Percentiles rank a stretch among this genome's conserved stretches.
Conservation (phyloP, 805 yeast species). For the fission yeast (Schizosaccharomyces pombe) region DNA sequence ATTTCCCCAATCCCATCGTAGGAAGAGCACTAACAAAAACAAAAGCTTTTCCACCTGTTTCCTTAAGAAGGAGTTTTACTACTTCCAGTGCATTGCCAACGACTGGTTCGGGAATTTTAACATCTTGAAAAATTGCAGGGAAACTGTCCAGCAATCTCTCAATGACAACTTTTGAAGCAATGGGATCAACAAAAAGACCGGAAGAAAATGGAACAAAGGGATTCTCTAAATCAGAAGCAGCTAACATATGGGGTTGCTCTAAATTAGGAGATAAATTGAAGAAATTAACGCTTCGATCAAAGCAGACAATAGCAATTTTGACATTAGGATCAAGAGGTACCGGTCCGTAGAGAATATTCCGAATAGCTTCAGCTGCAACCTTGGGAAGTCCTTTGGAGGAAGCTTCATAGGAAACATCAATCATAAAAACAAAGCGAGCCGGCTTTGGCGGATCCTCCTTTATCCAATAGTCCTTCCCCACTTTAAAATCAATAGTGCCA, state of each 20-base stretch:
- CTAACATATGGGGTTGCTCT: constrained; percentile 32
- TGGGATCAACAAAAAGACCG: constrained; percentile 65
- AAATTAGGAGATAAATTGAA: constrained; percentile 37
- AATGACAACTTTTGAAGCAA: constrained; percentile 36
- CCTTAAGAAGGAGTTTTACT: constrained; percentile 35
- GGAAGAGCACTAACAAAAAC: constrained; percentile 49
- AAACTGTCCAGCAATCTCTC: constrained; percentile 43
- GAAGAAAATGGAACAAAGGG: constrained; percentile 59
- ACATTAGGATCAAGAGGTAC: constrained; percentile 20
- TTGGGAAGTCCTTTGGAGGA: constrained; percentile 35
- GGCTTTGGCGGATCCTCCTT: constrained; percentile 19
- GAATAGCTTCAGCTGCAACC: constrained; percentile 46
- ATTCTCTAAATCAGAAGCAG: constrained; percentile 48
- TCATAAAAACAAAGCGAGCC: constrained; percentile 44
- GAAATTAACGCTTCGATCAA: constrained; percentile 47
- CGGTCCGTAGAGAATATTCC: constrained; percentile 26
- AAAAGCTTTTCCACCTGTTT: constrained; percentile 56
- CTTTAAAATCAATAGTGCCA: constrained; percentile 71
- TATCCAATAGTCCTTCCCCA: constrained; percentile 47
- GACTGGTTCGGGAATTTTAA: constrained; percentile 33
- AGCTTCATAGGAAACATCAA: constrained; percentile 44
- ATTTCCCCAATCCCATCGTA: constrained; percentile 55
- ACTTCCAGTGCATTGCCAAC: constrained; percentile 53
- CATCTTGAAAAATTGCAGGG: constrained; percentile 23
- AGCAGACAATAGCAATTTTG: constrained; percentile 50